Base-by-base conservation (phyloP, 495 filamentous ascomycete species). In the Stereocaulon alpinum region DNA sequence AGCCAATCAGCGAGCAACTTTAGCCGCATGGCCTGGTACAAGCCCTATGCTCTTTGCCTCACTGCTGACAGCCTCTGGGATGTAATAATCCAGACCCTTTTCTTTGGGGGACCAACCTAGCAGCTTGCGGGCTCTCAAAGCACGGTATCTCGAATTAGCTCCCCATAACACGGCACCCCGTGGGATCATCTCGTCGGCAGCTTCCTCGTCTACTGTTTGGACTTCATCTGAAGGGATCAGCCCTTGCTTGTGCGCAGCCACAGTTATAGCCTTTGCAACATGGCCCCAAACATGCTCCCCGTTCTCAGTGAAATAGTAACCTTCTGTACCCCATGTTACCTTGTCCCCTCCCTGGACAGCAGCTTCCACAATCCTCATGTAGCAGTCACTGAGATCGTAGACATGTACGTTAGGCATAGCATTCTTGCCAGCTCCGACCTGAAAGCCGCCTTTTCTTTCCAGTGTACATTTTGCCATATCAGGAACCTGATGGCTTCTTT, bases 361-460 rank as follows among this genome's bases (percentile, higher is more conserved):
- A 6, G 84, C 84, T 54, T 88, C 85, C 10, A 83, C 82, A 37
- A 91, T 74, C 6, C 74, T 69, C 4, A 86, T 68, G 67, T 83
- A 91, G 27, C 88, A 70, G 29, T 79, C 76, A 59, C 80, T 80
- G 17, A 94, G 72, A 68, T 94, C 88, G 20, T 82, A 76, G 20
- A 94, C 74, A 68, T 91, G 82, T 43, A 92, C 78, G 66, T 87
- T 78, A 58, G 86, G 82, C 87, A 89, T 92, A 58, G 81, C 67
- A 41, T 82, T 81, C 64, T 82, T 75, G 2, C 88, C 88, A 15
- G 78, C 76, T 0, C 77, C 80, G 7, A 91, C 73, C 44, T 83
- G 68, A 54, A 90, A 76, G 5, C 80, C 86, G 64, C 83, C 76
- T 22, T 86, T 82, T 18, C 78, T 71, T 68, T 85, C 64, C 7